Conservation (phyloP, 2,329 filamentous ascomycete genomes). For the Fusarium nelsonii region DNA sequence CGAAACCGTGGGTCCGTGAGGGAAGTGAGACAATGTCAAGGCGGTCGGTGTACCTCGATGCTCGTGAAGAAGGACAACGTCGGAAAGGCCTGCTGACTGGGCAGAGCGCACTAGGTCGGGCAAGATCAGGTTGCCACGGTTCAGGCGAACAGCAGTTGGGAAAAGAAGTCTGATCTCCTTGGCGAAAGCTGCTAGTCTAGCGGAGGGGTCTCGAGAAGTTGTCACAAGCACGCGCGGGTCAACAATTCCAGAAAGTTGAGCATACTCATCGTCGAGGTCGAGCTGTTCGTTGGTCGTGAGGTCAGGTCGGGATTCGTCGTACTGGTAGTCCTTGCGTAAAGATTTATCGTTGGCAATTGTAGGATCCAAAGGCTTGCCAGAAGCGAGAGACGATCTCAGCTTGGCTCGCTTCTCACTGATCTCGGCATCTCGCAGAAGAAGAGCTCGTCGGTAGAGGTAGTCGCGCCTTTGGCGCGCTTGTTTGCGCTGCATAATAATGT, state of each 20-base stretch:
- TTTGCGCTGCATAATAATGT: conserved; percentile 52
- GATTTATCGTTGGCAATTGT: conserved; percentile 87
- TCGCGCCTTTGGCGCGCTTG: conserved; percentile 58
- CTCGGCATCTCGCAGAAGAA: conserved; percentile 89
- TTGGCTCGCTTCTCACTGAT: conserved; percentile 92
- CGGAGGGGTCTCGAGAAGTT: conserved; percentile 88
- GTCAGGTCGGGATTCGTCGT: conserved; percentile 85
- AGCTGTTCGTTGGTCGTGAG: conserved; percentile 75
- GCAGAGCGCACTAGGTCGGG: conserved; percentile 87
- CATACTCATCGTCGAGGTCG: conserved; percentile 90
- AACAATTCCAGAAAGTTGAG: conserved; percentile 88
- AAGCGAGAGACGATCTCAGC: conserved; percentile 86
- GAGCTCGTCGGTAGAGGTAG: conserved; percentile 88
- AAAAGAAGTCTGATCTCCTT: conserved; percentile 90
- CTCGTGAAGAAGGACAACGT: conserved; percentile 90
- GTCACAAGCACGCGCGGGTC: conserved; percentile 92
- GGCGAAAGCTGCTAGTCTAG: conserved; percentile 86
- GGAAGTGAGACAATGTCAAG: conserved; percentile 86
- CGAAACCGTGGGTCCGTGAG: conserved; percentile 82
- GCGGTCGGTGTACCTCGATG: conserved; percentile 93
- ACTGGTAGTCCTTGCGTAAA: conserved; percentile 89
- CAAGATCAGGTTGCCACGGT: conserved; percentile 90
- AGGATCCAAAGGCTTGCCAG: conserved; percentile 86
- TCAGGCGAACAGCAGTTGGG: conserved; percentile 87
- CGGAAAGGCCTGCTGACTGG: conserved; percentile 81